A percentile compares a stretch with the other conserved stretches of the same genome.
Evolutionary conservation across 2,329 filamentous ascomycete species (phyloP).

Genomic region (Aspergillus sp.): DNA sequence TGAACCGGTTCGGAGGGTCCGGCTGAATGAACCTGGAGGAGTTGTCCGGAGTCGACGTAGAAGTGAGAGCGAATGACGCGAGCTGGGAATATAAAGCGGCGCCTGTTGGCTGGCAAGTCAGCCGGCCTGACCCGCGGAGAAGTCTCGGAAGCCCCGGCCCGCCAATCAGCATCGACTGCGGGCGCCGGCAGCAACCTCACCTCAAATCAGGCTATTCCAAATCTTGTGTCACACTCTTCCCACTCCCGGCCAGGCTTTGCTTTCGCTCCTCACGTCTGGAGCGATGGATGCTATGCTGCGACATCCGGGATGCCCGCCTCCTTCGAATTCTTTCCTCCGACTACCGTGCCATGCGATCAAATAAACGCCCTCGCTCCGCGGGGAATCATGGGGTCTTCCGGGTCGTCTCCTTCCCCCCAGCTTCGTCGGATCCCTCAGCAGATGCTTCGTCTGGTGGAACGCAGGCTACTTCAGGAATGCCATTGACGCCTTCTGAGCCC

Average conservation of each 20-base stretch:
- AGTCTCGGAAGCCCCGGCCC: not conserved
- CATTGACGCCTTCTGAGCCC: not conserved
- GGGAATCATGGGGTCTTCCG: conserved; percentile 4
- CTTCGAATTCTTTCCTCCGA: not conserved
- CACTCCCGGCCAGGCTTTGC: not conserved
- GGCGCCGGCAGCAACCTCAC: not conserved
- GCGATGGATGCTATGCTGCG: not conserved
- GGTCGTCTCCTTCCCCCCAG: conserved; percentile 2
- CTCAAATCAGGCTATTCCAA: not conserved
- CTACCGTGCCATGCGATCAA: not conserved
- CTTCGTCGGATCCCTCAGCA: not conserved
- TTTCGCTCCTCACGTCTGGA: not conserved
- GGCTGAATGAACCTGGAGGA: no score
- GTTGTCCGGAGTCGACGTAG: no score
- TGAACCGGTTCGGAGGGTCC: no score
- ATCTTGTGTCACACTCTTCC: not conserved
- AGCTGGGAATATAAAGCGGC: not conserved
- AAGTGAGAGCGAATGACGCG: no score
- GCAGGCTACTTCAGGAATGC: not conserved
- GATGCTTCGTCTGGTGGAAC: not conserved
- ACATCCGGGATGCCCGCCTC: not conserved
- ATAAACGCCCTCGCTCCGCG: conserved; percentile 2
- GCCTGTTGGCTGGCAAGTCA: not conserved
- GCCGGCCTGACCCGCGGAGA: not conserved
- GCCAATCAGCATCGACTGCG: not conserved